Evolutionary conservation across 176 grass and related monocot species (phyloP), one percentile per base, ranked within the genome.

Genomic region (Phoenix dactylifera): DNA sequence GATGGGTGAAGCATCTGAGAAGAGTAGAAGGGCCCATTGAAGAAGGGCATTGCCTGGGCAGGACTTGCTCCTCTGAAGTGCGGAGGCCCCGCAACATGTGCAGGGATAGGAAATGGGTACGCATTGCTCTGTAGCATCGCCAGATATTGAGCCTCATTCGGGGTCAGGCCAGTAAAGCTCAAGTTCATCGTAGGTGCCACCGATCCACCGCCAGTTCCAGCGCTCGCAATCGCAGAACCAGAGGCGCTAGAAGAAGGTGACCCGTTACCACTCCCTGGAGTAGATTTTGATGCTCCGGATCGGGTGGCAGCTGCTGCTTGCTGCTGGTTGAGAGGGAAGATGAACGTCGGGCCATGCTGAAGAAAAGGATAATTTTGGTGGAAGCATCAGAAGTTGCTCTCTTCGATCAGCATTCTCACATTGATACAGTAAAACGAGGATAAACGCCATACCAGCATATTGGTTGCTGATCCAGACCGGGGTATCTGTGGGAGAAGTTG

Each of bases 251-350:
- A 66, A 4, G 70, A 60, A 24, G 73, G 74, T 70, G 75, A 65
- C 1, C 54, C 59, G 76, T 75, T 76, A 25, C 68, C 68, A 39
- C 26, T 53, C 18, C 68, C 72, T 64, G 72, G 57, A 29, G 50
- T 17, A 12, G 87, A 76, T 73, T 85, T 90, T 66, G 72, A 52
- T 67, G 81, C 75, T 0, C 72, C 82, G 15, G 60, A 67, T 81
- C 84, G 76, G 49, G 55, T 81, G 20, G 79, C 73, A 49, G 70
- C 80, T 16, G 83, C 73, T 18, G 84, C 80, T 4, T 92, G 87
- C 52, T 88, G 91, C 58, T 87, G 94, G 56, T 91, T 89, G 52
- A 98, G 67, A 22, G 94, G 81, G 66, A 93, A 89, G 52, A 98
- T 78, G 59, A 98, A 93, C 51, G 94, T 70, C 54, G 84, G 94